These are phyloP conservation scores for Monosporascus ibericus DNA, from an alignment of 2,329 filamentous ascomycete species.

Conservation along the genomic window DNA sequence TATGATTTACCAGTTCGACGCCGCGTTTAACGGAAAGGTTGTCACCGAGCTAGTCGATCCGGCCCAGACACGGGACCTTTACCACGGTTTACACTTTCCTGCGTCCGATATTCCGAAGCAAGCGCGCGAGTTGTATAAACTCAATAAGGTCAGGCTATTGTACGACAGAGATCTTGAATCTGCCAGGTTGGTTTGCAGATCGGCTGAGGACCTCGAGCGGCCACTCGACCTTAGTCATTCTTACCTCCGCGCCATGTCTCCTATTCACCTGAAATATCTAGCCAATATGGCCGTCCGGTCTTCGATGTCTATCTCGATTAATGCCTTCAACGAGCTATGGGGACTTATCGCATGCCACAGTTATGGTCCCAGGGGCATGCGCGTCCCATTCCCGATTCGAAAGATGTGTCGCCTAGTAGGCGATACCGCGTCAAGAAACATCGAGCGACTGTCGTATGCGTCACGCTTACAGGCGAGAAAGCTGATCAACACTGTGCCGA, in stretches of 20 bases:
- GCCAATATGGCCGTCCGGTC: slow-evolving; percentile 86
- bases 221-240: slow-evolving; percentile 80
- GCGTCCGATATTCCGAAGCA: slow-evolving; percentile 83
- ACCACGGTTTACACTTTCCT: slow-evolving; percentile 82
- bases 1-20: slow-evolving; percentile 90
- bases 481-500: slow-evolving; percentile 78
- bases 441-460: slow-evolving; percentile 81
- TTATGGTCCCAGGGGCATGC: slow-evolving; percentile 72
- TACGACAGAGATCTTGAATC: slow-evolving; percentile 81
- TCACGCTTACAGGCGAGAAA: slow-evolving; percentile 80
- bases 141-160: slow-evolving; percentile 82
- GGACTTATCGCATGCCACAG: slow-evolving; percentile 82
- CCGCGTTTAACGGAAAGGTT: slow-evolving; percentile 74
- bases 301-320: slow-evolving; percentile 92
- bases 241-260: slow-evolving; percentile 84
- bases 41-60: slow-evolving; percentile 85
- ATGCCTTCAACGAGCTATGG: slow-evolving; percentile 80
- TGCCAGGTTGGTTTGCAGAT: slow-evolving; percentile 74
- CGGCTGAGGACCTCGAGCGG: slow-evolving; percentile 62
- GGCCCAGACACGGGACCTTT: slow-evolving; percentile 71
- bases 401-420: slow-evolving; percentile 89
- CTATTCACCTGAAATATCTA: slow-evolving; percentile 83
- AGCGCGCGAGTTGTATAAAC: slow-evolving; percentile 79
- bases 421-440: slow-evolving; percentile 79
- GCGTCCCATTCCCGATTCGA: slow-evolving; percentile 84